These are phyloP conservation scores for Penicillium subrubescens DNA, from an alignment of 495 filamentous ascomycete genomes.

Conservation along the genomic window DNA sequence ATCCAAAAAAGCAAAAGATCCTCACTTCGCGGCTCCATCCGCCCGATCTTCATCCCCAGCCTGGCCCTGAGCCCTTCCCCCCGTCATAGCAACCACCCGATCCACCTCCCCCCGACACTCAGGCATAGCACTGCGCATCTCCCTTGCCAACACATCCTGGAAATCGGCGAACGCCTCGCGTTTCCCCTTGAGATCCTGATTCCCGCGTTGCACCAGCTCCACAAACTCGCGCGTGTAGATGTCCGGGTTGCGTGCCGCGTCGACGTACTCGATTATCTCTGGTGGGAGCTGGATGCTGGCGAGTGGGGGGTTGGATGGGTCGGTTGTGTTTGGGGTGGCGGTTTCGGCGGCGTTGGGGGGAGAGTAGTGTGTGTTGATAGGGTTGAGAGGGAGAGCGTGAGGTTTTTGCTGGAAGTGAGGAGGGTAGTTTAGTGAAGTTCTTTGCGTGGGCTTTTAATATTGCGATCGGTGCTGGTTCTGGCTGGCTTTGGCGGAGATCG, in stretches of 20 bases:
- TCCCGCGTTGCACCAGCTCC: slow-evolving; percentile 80
- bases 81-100: slow-evolving; percentile 55
- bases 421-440: neutral
- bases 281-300: slow-evolving; percentile 66
- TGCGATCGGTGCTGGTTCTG: neutral
- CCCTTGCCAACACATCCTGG: slow-evolving; percentile 75
- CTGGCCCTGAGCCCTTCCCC: slow-evolving; percentile 4
- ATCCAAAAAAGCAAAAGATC: neutral
- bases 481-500: neutral
- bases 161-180: slow-evolving; percentile 77
- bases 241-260: slow-evolving; percentile 90
- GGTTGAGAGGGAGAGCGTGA: slow-evolving; percentile 42
- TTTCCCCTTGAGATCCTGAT: slow-evolving; percentile 85
- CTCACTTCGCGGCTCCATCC: neutral
- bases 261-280: slow-evolving; percentile 93
- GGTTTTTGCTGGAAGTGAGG: slow-evolving; percentile 39
- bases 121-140: slow-evolving; percentile 78
- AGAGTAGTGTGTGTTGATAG: slow-evolving; percentile 45
- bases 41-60: neutral
- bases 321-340: slow-evolving; percentile 39
- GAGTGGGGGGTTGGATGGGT: slow-evolving; percentile 49
- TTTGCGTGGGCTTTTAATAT: neutral
- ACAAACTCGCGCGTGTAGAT: slow-evolving; percentile 98
- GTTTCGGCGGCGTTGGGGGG: slow-evolving; percentile 25
- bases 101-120: slow-evolving; percentile 73